phyloP scores from a whole-genome alignment of 768 basidiomycete genomes.

The Boletus subcaerulescens region DNA sequence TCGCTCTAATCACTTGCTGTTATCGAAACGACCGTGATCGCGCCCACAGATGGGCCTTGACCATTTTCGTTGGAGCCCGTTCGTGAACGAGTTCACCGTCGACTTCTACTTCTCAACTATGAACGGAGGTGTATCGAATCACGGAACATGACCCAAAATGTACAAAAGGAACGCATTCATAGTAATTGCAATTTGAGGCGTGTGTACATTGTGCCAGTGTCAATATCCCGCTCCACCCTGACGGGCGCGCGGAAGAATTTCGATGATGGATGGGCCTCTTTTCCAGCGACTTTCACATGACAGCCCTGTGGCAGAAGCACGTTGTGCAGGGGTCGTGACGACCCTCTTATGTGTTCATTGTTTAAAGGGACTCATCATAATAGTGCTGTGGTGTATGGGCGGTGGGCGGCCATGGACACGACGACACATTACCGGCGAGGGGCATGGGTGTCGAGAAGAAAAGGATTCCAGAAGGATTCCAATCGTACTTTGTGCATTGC shows the following conservation, averaged over 20 bases:
- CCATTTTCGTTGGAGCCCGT: not conserved
- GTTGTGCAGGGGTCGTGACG: not conserved
- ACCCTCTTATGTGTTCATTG: constrained; percentile 3
- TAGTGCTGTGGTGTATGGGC: not conserved
- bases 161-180: constrained; percentile 7
- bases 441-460: not conserved
- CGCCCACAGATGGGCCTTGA: not conserved
- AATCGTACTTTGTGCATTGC: too few species aligned
- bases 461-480: not conserved
- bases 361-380: not conserved
- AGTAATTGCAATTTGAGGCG: not conserved
- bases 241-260: not conserved
- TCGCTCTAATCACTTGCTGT: constrained; percentile 4
- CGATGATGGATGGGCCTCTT: not conserved
- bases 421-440: not conserved
- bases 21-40: not conserved
- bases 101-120: constrained; percentile 1
- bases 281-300: constrained; percentile 10
- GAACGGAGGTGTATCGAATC: not conserved
- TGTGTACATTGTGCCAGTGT: not conserved
- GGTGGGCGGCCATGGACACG: not conserved
- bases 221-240: constrained; percentile 12
- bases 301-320: constrained; percentile 15
- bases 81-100: constrained; percentile 1
- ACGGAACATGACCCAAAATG: not conserved